Base-by-base conservation (phyloP, 495 filamentous ascomycete genomes). In the Glarea lozoyensis region DNA sequence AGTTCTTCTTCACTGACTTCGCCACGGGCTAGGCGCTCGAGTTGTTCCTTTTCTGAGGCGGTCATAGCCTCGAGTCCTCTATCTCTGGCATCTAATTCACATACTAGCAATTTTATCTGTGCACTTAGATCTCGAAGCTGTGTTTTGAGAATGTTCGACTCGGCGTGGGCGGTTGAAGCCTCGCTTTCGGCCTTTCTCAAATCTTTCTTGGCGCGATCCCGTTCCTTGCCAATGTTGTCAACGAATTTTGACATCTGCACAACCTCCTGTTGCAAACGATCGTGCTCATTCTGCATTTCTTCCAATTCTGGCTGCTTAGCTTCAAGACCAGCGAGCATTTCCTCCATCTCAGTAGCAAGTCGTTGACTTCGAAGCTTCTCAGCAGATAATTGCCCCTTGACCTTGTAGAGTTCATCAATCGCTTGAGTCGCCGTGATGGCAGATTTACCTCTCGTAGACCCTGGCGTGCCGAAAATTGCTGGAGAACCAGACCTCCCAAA, bases 51-150 rank as follows among this genome's bases (percentile, higher is more conserved):
- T 50, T 84, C 78, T 23, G 80, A 77, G 3, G 75, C 67, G 37
- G 75, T 76, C 25, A 95, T 73, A 29, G 76, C 70, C 38, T 81
- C 79, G 35, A 87, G 62, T 15, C 88, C 90, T 58, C 88, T 79
- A 54, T 90, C 87, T 20, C 75, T 66, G 17, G 82, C 72, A 43
- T 92, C 79, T 22, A 86, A 70, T 58, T 94, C 89, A 53, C 88
- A 73, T 7, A 94, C 72, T 1, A 99, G 70, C 32, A 94, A 73
- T 61, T 94, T 92, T 50, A 95, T 74, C 57, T 97, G 88, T 1
- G 81, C 76, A 50, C 87, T 88, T 15, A 94, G 71, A 64, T 97
- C 92, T 19, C 92, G 79, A n/a, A 97, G 69, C 56, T 97, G 73
- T 48, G 90, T 82, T 21, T 82, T 83, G 10, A 94, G 68, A 40